Percentiles rank a stretch among this genome's conserved stretches.
Conservation (phyloP, 164 flowering plant species). For the Tetracentron sinense region DNA sequence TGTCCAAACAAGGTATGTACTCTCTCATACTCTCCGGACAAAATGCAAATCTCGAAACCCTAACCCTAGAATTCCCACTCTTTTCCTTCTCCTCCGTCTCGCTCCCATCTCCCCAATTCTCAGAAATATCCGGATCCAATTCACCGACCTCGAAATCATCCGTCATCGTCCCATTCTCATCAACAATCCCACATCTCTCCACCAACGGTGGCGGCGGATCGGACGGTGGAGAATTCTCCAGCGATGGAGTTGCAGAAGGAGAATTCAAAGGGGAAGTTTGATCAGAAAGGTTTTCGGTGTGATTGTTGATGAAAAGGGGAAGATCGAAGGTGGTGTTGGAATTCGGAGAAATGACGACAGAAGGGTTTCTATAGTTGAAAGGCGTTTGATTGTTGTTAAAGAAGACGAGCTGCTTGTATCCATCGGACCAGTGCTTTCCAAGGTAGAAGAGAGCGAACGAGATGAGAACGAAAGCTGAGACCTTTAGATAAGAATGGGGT, state of each 20-base stretch:
- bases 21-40: slow-evolving; percentile 66
- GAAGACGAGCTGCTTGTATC: slow-evolving; percentile 55
- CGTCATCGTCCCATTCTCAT: slow-evolving; percentile 78
- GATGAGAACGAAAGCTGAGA: slow-evolving; percentile 38
- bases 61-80: slow-evolving; percentile 11
- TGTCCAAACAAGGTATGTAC: slow-evolving; percentile 75
- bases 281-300: slow-evolving; percentile 4
- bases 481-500: slow-evolving; percentile 34
- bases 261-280: slow-evolving; percentile 10
- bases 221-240: background rate
- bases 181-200: slow-evolving; percentile 65
- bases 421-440: slow-evolving; percentile 69
- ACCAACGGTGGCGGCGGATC: slow-evolving; percentile 17
- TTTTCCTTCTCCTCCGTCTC: slow-evolving; percentile 23
- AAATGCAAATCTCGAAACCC: slow-evolving; percentile 43
- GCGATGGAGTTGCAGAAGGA: too few relatives aligned
- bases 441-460: slow-evolving; percentile 62
- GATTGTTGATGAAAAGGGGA: slow-evolving; percentile 24
- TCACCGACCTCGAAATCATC: slow-evolving; percentile 82
- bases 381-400: slow-evolving; percentile 32
- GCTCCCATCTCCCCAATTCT: slow-evolving; percentile 47
- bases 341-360: slow-evolving; percentile 55
- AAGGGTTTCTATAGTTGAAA: slow-evolving; percentile 5
- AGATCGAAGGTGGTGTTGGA: slow-evolving; percentile 27
- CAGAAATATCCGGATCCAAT: slow-evolving; percentile 57